Conservation (phyloP, 345 rosid genomes). For the Eucalyptus tenuipes region DNA sequence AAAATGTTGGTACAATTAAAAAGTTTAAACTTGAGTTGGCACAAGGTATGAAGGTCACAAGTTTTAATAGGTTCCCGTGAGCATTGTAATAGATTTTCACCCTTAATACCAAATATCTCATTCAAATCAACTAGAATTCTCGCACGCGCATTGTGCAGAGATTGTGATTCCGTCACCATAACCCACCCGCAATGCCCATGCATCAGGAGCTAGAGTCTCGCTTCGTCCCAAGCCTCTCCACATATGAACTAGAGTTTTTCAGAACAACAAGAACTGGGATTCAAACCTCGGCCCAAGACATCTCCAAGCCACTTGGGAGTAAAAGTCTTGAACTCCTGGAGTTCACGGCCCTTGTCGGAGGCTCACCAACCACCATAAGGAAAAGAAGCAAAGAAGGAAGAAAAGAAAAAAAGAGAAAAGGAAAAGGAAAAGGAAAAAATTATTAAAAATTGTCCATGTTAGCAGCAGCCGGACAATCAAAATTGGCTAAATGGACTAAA, state of each 20-base stretch:
- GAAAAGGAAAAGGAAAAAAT: too few species aligned
- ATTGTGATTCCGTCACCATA: too few species aligned
- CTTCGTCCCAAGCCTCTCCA: neutral
- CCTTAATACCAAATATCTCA: neutral
- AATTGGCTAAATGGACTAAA: fast-evolving
- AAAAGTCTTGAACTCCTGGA: too few species aligned
- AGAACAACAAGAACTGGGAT: too few species aligned
- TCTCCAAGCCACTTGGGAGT: too few species aligned
- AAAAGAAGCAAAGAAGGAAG: too few species aligned
- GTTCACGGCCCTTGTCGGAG: fast-evolving
- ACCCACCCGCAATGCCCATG: too few species aligned
- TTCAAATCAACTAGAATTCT: neutral
- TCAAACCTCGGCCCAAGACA: fast-evolving
- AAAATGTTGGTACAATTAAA: fast-evolving
- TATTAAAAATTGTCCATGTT: fast-evolving
- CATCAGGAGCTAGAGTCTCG: too few species aligned
- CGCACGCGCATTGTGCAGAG: fast-evolving
- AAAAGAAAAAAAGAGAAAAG: too few species aligned
- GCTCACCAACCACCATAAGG: fast-evolving
- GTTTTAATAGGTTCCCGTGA: neutral
- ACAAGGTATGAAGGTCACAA: neutral
- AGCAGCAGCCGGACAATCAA: fast-evolving
- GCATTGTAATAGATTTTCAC: neutral
- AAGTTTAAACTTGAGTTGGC: fast-evolving
- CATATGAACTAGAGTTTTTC: neutral